Evolutionary conservation across 495 filamentous ascomycete genomes (phyloP).

Genomic region (Thermothielavioides terrestris): DNA sequence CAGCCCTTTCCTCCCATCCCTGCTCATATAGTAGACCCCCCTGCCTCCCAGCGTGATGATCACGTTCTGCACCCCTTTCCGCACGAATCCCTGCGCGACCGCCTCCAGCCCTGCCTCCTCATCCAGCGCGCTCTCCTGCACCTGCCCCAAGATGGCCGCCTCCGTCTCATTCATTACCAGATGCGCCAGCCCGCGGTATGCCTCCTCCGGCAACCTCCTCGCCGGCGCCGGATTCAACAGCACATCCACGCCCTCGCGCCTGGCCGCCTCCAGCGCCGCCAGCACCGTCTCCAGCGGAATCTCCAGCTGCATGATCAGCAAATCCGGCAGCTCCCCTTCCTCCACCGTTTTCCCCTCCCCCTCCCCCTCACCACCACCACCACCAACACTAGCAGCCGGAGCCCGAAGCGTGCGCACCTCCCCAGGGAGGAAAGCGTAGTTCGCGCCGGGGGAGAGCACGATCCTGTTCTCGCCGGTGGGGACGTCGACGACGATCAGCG

Average conservation of each 20-base stretch:
- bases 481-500: constrained; percentile 74
- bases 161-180: constrained; percentile 90
- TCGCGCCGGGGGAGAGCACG: constrained; percentile 71
- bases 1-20: constrained; percentile 30
- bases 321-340: constrained; percentile 30
- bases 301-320: constrained; percentile 85
- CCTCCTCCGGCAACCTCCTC: constrained; percentile 54
- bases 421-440: constrained; percentile 39
- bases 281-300: constrained; percentile 67
- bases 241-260: constrained; percentile 44
- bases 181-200: constrained; percentile 61
- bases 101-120: constrained; percentile 32
- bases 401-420: constrained; percentile 7
- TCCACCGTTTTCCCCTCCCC: not conserved
- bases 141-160: constrained; percentile 58
- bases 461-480: constrained; percentile 81
- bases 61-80: constrained; percentile 61
- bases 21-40: constrained; percentile 54
- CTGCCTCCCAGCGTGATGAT: constrained; percentile 76
- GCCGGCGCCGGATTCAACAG: constrained; percentile 85
- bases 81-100: constrained; percentile 52
- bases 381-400: constrained; percentile 14
- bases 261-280: constrained; percentile 49
- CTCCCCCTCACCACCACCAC: constrained; percentile 29
- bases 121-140: constrained; percentile 41